Conservation (phyloP, 1,284 basidiomycete genomes). For the Phlebopus sp. region DNA sequence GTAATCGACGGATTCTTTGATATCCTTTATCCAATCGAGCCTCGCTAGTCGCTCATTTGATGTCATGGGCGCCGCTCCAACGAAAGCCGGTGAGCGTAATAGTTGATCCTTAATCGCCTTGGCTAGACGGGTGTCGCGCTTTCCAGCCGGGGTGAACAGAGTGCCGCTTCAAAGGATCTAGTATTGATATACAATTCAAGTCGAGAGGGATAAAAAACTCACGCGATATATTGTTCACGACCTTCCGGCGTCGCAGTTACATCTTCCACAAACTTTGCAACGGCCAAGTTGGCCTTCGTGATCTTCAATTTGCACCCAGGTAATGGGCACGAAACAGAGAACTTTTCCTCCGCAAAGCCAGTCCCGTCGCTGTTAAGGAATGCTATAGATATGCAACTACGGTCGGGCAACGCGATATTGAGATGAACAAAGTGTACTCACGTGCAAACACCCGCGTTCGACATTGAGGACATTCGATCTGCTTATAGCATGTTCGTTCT, state of each 20-base stretch:
- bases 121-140: conserved; percentile 24
- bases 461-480: conserved; percentile 36
- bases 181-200: neutral
- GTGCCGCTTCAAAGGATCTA: conserved; percentile 27
- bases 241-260: conserved; percentile 20
- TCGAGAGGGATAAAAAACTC: conserved; percentile 7
- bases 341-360: conserved; percentile 35
- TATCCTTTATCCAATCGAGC: conserved; percentile 23
- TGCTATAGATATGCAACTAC: conserved; percentile 18
- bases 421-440: conserved; percentile 25
- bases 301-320: conserved; percentile 33
- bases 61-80: conserved; percentile 4
- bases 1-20: conserved; percentile 29
- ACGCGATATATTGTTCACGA: conserved; percentile 20
- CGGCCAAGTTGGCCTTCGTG: conserved; percentile 31
- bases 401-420: neutral
- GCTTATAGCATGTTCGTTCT: conserved; percentile 14
- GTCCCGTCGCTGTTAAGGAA: conserved; percentile 30
- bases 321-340: conserved; percentile 25
- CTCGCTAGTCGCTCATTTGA: conserved; percentile 19
- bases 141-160: conserved; percentile 24
- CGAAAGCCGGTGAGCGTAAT: conserved; percentile 21
- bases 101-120: conserved; percentile 24
- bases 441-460: conserved; percentile 23
- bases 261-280: conserved; percentile 36